Evolutionary conservation across 257 asterid genomes (phyloP), one percentile per base, ranked within the genome.

Genomic region (Solanum pinnatisectum): DNA sequence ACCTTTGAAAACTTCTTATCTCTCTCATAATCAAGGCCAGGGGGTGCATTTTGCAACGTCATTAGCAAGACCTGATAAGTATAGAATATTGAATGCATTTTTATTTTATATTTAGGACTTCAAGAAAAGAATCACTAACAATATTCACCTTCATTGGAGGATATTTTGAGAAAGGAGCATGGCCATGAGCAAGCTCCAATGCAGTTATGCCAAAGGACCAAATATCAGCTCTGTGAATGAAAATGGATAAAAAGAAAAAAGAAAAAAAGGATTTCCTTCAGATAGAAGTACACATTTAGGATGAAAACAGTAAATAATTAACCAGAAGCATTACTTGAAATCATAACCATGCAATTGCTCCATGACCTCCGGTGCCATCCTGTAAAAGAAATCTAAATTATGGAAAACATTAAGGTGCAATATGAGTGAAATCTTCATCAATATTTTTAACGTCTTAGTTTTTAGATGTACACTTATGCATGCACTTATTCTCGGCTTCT

Each of bases 331-430:
- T 87, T 63, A 97, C 99, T 96, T 97, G 96, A 95, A 96, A 87
- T 97, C 99, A 90, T 97, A 97, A 89, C 99, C 99, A 90, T 94
- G 97, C 90, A 94, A 68, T 86, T 94, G 99, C 93, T 96, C 99
- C 99, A 97, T 96, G 84, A 97, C 99, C 93, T 97, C 99, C 1
- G 99, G 99, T 40, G 99, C 99, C 99, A 97, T 97, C 99, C 99
- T 97, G 90, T 68, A 92, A 89, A 89, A 85, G 60, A 84, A 89
- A 20, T 90, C 84, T 18, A 82, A 49, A 82, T 82, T 82, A 82
- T 46, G 86, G 86, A 82, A 89, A 46, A 86, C 83, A 70, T 46
- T 46, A 65, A 65, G 20, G 42, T 49, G 70, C 56, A 65, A 83
- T 78, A 22, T 72, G 81, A 73, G 32, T 32, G 6, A 52, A 44